These are phyloP conservation scores for Inga laurina DNA, from an alignment of 306 rosid species.

Conservation along the genomic window DNA sequence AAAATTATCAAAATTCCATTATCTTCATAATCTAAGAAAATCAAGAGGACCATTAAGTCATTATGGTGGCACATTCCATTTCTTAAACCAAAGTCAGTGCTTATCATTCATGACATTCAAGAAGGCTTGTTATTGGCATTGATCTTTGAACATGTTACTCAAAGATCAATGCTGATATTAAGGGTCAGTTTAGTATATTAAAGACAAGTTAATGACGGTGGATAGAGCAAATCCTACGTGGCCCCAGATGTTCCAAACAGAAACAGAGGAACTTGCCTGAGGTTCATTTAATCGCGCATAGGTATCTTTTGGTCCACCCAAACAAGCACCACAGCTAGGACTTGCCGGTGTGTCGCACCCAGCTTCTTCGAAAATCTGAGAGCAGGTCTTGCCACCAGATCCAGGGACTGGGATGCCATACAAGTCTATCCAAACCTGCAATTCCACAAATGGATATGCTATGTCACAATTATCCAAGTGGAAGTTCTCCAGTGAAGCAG, in stretches of 20 bases:
- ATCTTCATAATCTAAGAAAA: not conserved
- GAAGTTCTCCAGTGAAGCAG: not conserved
- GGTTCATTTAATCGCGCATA: constrained; percentile 90
- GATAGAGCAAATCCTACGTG: not conserved
- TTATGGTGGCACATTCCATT: not conserved
- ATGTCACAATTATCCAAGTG: constrained; percentile 1
- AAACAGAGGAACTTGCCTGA: constrained; percentile 53
- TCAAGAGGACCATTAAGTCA: not conserved
- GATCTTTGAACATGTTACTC: not conserved
- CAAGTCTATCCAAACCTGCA: constrained; percentile 92
- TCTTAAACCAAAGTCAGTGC: not conserved
- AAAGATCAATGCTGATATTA: not conserved
- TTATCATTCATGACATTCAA: constrained; percentile 1
- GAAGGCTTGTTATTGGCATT: not conserved
- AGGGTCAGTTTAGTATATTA: not conserved
- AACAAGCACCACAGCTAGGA: constrained; percentile 95
- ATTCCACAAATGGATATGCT: constrained; percentile 20
- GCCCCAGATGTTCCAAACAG: constrained; percentile 6
- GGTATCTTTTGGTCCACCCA: constrained; percentile 97
- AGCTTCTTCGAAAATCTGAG: constrained; percentile 98
- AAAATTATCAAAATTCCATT: constrained; percentile 17
- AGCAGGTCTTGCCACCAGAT: constrained; percentile 96
- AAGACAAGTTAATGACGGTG: not conserved
- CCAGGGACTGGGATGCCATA: constrained; percentile 82
- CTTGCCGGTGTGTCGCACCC: constrained; percentile 99